Evolutionary conservation across 495 filamentous ascomycete genomes (phyloP).

Genomic region (Penicillium lividum): DNA sequence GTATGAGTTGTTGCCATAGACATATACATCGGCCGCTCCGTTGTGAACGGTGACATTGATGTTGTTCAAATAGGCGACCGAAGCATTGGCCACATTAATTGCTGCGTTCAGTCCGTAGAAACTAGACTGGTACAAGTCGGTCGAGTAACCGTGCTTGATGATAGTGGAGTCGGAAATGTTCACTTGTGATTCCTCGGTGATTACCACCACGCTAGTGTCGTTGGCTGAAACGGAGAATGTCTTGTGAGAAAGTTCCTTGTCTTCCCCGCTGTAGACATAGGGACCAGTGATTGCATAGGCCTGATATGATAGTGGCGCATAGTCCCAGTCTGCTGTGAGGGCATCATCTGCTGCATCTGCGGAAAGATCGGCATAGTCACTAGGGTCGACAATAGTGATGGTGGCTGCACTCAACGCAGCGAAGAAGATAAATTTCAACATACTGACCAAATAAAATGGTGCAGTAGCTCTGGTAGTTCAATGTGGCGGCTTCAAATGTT

Average conservation of each 20-base stretch:
- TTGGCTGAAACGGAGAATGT: constrained; percentile 12
- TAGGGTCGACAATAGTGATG: constrained; percentile 16
- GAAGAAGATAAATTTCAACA: neutral
- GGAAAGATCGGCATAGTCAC: constrained; percentile 12
- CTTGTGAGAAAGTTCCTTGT: constrained; percentile 11
- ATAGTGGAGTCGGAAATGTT: constrained; percentile 10
- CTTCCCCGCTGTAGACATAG: constrained; percentile 5
- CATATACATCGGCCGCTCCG: constrained; percentile 12
- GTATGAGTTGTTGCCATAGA: constrained; percentile 9
- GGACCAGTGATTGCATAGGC: constrained; percentile 8
- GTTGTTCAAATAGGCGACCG: constrained; percentile 2
- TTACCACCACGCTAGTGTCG: constrained; percentile 18
- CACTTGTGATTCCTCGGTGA: constrained; percentile 9
- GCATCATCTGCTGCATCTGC: constrained; percentile 14
- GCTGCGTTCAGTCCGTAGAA: constrained; percentile 18
- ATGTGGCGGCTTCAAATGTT: neutral
- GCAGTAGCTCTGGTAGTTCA: neutral
- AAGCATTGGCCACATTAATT: constrained; percentile 14
- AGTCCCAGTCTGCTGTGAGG: constrained; percentile 8
- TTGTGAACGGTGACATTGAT: constrained; percentile 13
- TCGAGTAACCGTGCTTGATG: constrained; percentile 17
- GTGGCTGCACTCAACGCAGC: constrained; percentile 2
- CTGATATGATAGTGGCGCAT: constrained; percentile 6
- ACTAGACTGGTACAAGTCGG: constrained; percentile 14
- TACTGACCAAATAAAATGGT: neutral